A percentile compares a stretch with the other conserved stretches of the same genome.
Evolutionary conservation across 768 basidiomycete genomes (phyloP).

Genomic region (Fomitopsis pulvina): DNA sequence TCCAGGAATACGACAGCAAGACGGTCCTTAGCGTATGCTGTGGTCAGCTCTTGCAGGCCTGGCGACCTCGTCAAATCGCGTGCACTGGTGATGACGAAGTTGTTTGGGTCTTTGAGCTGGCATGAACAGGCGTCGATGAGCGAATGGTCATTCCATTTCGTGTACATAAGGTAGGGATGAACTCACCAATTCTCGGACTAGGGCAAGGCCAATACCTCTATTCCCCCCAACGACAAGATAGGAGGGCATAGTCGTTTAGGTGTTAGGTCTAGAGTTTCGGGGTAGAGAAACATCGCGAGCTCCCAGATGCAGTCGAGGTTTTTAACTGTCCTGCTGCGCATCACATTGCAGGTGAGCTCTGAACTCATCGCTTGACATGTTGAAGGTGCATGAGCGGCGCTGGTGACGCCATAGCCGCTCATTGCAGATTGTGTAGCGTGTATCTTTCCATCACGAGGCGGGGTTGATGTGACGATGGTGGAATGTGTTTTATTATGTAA

Average conservation of each 20-base stretch:
- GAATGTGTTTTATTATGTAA: no score
- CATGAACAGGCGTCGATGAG: background rate
- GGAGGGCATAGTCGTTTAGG: background rate
- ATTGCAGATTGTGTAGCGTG: no score
- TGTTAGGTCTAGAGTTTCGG: no score
- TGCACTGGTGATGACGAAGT: background rate
- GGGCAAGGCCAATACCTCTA: background rate
- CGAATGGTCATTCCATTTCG: background rate
- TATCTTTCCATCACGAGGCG: no score
- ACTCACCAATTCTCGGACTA: conserved; percentile 1
- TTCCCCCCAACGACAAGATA: conserved; percentile 1
- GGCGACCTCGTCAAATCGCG: background rate
- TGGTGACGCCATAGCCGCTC: no score
- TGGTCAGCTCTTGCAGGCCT: background rate
- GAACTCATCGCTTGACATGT: no score
- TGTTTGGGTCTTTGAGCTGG: background rate
- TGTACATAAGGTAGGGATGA: background rate
- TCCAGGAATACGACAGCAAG: background rate
- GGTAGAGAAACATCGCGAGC: no score
- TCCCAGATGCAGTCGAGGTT: no score
- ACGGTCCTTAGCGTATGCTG: background rate
- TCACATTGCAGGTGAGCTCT: no score
- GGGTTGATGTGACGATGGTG: no score
- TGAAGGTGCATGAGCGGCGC: no score
- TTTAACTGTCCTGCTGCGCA: no score